Evolutionary conservation across 192 early-diverging fungal species (phyloP).

Genomic region (Bifiguratus adelaidae): DNA sequence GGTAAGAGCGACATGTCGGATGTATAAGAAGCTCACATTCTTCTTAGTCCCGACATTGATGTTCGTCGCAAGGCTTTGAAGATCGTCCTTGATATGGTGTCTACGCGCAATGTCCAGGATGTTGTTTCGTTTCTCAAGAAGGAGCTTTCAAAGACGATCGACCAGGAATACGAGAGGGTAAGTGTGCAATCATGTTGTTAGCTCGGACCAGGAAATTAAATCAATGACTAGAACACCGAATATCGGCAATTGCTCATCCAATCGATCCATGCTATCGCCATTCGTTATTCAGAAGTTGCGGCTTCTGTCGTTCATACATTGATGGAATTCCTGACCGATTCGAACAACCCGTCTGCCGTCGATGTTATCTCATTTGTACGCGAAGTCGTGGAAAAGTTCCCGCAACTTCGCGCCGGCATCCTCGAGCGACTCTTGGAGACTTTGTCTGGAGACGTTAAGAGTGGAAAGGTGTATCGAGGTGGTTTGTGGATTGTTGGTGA

Average conservation of each 20-base stretch:
- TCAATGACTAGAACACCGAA: constrained; percentile 86
- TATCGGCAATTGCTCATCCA: constrained; percentile 94
- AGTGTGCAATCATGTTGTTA: neutral
- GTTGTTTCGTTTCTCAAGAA: constrained; percentile 91
- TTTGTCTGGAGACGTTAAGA: constrained; percentile 85
- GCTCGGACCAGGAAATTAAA: no score
- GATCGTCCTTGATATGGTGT: constrained; percentile 88
- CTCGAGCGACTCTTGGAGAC: constrained; percentile 68
- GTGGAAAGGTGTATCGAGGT: constrained; percentile 87
- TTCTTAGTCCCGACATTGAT: constrained; percentile 79
- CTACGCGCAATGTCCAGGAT: constrained; percentile 85
- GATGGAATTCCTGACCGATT: constrained; percentile 91
- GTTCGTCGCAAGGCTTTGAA: constrained; percentile 82
- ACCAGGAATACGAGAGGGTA: constrained; percentile 83
- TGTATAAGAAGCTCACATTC: neutral
- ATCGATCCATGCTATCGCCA: constrained; percentile 91
- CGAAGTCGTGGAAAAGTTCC: constrained; percentile 97
- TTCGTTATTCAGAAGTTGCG: constrained; percentile 93
- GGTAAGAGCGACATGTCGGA: constrained; percentile 18
- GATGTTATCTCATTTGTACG: constrained; percentile 97
- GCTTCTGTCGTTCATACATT: constrained; percentile 92
- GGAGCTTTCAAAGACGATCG: constrained; percentile 88
- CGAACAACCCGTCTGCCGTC: constrained; percentile 78
- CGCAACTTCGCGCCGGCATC: constrained; percentile 75
- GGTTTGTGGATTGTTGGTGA: constrained; percentile 99